Conservation (phyloP, 202 grass and related monocot genomes). For the Setaria viridis region DNA sequence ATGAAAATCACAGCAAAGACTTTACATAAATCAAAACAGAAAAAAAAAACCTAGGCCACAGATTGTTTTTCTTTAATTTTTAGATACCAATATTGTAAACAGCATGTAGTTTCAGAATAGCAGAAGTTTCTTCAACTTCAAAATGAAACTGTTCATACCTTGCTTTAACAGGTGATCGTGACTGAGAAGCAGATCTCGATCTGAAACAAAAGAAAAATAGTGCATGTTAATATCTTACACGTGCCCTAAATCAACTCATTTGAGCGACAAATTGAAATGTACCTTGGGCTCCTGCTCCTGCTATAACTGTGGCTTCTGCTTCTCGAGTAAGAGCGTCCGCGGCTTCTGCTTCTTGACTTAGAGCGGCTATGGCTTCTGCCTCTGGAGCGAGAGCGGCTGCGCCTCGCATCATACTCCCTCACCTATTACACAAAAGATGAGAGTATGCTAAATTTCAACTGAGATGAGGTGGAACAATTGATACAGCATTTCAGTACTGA, state of each 20-base stretch:
- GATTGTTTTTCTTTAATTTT: slow-evolving; percentile 19
- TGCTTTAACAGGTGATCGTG: slow-evolving; percentile 45
- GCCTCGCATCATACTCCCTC: slow-evolving; percentile 61
- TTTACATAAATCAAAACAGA: slow-evolving; percentile 1
- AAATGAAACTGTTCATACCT: slow-evolving; percentile 36
- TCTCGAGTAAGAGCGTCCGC: slow-evolving; percentile 66
- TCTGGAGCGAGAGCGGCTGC: slow-evolving; percentile 47
- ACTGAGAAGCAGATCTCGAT: slow-evolving; percentile 57
- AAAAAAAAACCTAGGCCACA: not conserved
- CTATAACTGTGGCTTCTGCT: slow-evolving; percentile 67
- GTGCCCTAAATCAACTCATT: slow-evolving; percentile 36
- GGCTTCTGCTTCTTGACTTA: slow-evolving; percentile 56
- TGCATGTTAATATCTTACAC: slow-evolving; percentile 15
- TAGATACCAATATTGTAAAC: not conserved
- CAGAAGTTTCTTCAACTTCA: slow-evolving; percentile 16
- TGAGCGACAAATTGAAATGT: slow-evolving; percentile 21
- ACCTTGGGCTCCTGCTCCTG: slow-evolving; percentile 54
- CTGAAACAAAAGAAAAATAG: slow-evolving; percentile 41
- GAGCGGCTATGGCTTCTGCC: slow-evolving; percentile 58
- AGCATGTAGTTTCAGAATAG: not conserved
- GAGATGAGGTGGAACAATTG: not conserved
- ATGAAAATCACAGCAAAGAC: not conserved
- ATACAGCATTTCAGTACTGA: slow-evolving; percentile 20
- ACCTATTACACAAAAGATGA: slow-evolving; percentile 56
- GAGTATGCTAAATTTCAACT: slow-evolving; percentile 31